phyloP scores from a whole-genome alignment of 2,329 filamentous ascomycete species.

The Alternaria hordeiaustralica region DNA sequence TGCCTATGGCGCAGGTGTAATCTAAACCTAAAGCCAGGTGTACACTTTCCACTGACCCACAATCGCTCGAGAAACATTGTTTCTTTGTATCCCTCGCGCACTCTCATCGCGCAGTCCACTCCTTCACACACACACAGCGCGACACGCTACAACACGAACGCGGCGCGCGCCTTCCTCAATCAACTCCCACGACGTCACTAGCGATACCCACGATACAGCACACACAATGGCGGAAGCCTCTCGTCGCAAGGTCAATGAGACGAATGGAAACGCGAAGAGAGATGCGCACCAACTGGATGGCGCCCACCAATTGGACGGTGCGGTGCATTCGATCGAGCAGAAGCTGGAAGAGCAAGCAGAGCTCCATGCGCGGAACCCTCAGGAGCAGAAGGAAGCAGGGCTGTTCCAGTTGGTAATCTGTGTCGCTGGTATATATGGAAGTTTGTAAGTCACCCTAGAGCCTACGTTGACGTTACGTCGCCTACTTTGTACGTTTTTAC shows the following conservation, averaged over 20 bases:
- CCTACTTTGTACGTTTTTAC: neutral
- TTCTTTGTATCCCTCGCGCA: neutral
- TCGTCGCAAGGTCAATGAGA: slow-evolving; percentile 35
- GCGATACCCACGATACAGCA: neutral
- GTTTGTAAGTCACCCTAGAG: slow-evolving; percentile 69
- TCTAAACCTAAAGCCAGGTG: slow-evolving; percentile 7
- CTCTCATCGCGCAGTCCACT: neutral
- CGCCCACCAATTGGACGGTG: slow-evolving; percentile 33
- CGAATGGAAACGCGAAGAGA: slow-evolving; percentile 30
- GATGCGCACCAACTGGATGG: slow-evolving; percentile 28
- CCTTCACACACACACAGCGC: neutral
- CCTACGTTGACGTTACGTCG: neutral
- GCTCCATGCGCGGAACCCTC: slow-evolving; percentile 39
- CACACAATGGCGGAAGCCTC: slow-evolving; percentile 36
- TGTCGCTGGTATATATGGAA: slow-evolving; percentile 94
- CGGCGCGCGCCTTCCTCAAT: neutral
- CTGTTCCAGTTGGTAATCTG: slow-evolving; percentile 80
- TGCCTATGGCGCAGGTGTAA: slow-evolving; percentile 3
- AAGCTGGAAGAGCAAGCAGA: slow-evolving; percentile 41
- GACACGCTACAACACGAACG: neutral
- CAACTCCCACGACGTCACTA: neutral
- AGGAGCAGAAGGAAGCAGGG: slow-evolving; percentile 58
- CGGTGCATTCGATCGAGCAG: slow-evolving; percentile 38
- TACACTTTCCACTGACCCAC: slow-evolving; percentile 1
- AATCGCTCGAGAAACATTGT: neutral